phyloP scores from a whole-genome alignment of 768 basidiomycete species.

The Mycena polygramma region DNA sequence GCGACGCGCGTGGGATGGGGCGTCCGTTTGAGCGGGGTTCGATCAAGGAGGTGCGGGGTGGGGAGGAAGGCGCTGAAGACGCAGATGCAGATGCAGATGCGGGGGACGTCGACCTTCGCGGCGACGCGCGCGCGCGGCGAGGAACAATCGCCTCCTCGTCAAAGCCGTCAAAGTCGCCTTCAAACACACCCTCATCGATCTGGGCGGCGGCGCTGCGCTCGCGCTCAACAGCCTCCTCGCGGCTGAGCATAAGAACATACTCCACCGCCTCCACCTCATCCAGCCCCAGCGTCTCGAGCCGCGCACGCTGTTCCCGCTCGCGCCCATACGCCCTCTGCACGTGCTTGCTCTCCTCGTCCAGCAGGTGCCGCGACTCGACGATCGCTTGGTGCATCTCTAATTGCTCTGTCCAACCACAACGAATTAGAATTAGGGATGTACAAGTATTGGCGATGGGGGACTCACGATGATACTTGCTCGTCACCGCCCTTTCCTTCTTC shows the following conservation, averaged over 20 bases:
- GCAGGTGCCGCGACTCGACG: conserved; percentile 64
- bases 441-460: neutral
- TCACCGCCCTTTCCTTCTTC: conserved; percentile 50
- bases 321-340: conserved; percentile 56
- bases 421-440: conserved; percentile 22
- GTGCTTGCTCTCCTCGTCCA: conserved; percentile 63
- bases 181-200: conserved; percentile 71
- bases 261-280: conserved; percentile 82
- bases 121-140: conserved; percentile 6
- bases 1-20: conserved; percentile 48
- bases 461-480: conserved; percentile 63
- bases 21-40: conserved; percentile 37
- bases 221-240: conserved; percentile 70
- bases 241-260: conserved; percentile 87
- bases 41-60: conserved; percentile 40
- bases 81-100: too few relatives aligned
- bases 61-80: conserved; percentile 40
- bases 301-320: conserved; percentile 69
- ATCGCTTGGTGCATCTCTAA: conserved; percentile 75
- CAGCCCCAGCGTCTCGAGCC: conserved; percentile 74
- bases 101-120: conserved; percentile 35
- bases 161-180: conserved; percentile 64
- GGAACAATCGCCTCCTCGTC: conserved; percentile 49
- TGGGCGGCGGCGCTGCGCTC: conserved; percentile 34
- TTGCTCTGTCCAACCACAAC: conserved; percentile 68